Conservation (phyloP, 2,329 filamentous ascomycete genomes). For the Ophiobolus disseminans region DNA sequence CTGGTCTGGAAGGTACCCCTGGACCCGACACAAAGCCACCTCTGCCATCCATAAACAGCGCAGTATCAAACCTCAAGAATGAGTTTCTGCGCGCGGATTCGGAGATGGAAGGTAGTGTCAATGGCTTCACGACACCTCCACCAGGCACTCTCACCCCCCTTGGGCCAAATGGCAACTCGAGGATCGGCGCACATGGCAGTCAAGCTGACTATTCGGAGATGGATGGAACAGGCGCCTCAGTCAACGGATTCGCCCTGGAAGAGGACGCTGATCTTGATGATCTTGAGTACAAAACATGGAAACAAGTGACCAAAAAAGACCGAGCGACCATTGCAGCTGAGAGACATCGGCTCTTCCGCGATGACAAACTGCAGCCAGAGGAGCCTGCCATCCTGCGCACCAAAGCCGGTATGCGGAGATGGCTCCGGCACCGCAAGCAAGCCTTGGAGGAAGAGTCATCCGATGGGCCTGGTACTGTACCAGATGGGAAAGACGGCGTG, state of each 20-base stretch:
- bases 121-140: conserved; percentile 85
- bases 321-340: conserved; percentile 86
- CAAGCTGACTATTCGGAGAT: conserved; percentile 88
- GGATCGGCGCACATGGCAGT: conserved; percentile 65
- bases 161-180: conserved; percentile 71
- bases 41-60: conserved; percentile 62
- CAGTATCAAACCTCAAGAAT: conserved; percentile 59
- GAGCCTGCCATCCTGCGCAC: conserved; percentile 85
- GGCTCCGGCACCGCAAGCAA: conserved; percentile 79
- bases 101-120: conserved; percentile 80
- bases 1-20: conserved; percentile 80
- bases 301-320: conserved; percentile 97
- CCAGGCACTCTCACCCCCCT: conserved; percentile 78
- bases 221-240: conserved; percentile 71
- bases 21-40: conserved; percentile 76
- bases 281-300: conserved; percentile 94
- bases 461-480: conserved; percentile 58
- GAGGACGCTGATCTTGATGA: conserved; percentile 88
- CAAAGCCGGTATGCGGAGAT: conserved; percentile 89
- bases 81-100: conserved; percentile 70
- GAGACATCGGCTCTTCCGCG: conserved; percentile 83
- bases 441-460: conserved; percentile 52
- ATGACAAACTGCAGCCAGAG: conserved; percentile 82
- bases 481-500: conserved; percentile 56
- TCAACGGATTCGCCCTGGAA: conserved; percentile 70